Percentiles rank a stretch among this genome's conserved stretches.
phyloP scores from a whole-genome alignment of 768 basidiomycete species.

The Lactarius psammicola region DNA sequence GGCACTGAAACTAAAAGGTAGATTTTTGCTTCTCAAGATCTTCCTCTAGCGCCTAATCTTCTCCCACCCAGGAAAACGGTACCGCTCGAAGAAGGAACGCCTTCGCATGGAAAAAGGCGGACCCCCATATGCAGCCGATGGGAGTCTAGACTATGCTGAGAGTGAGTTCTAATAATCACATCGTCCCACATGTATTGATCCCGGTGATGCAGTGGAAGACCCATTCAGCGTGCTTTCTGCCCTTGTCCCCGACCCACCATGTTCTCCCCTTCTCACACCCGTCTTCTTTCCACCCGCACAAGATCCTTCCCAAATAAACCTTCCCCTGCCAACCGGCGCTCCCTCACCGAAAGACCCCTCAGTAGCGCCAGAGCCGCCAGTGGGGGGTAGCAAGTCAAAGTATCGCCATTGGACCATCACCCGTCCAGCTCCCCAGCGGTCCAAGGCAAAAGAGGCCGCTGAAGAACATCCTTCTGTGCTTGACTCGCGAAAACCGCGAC shows the following conservation, averaged over 20 bases:
- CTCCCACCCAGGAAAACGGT: constrained; percentile 61
- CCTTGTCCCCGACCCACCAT: constrained; percentile 56
- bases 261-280: constrained; percentile 57
- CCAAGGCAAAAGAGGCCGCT: constrained; percentile 54
- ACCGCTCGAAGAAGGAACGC: constrained; percentile 79
- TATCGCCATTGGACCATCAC: constrained; percentile 62
- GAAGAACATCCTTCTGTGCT: constrained; percentile 40
- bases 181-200: constrained; percentile 21
- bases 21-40: constrained; percentile 1
- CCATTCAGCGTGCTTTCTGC: constrained; percentile 67
- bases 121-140: constrained; percentile 66
- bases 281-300: constrained; percentile 44
- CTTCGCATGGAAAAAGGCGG: constrained; percentile 75
- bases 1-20: constrained; percentile 73
- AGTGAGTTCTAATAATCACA: constrained; percentile 44
- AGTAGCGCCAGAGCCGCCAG: constrained; percentile 13
- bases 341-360: constrained; percentile 35
- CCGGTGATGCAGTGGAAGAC: constrained; percentile 60
- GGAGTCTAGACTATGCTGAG: constrained; percentile 74
- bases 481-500: constrained; percentile 50
- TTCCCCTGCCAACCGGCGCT: constrained; percentile 33
- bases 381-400: constrained; percentile 31
- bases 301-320: constrained; percentile 30
- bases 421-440: constrained; percentile 48
- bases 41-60: background rate